These are phyloP conservation scores for Neopestalotiopsis sp. DNA, from an alignment of 2,329 filamentous ascomycete genomes.

Conservation along the genomic window DNA sequence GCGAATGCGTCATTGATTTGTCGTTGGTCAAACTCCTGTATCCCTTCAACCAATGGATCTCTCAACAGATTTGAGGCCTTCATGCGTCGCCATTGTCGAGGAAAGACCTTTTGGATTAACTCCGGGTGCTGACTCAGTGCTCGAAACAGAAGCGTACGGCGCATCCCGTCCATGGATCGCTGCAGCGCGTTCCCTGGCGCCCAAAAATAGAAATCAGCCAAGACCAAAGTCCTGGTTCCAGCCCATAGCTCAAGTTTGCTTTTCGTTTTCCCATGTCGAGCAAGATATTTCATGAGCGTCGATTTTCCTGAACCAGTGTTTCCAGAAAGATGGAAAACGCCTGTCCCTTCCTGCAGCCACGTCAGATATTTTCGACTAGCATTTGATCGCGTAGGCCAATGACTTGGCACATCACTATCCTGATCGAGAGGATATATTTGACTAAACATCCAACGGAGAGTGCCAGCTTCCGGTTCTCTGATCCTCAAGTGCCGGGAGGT, in stretches of 20 bases:
- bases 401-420: too few species aligned
- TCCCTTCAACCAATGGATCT: not conserved
- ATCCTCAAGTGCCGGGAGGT: too few species aligned
- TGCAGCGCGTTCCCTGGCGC: conserved; percentile 15
- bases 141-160: conserved; percentile 16
- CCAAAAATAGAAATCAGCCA: conserved; percentile 22
- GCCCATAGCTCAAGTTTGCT: conserved; percentile 10
- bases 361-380: not conserved
- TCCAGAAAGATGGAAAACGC: conserved; percentile 20
- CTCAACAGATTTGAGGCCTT: not conserved
- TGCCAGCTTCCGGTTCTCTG: too few species aligned
- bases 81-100: not conserved
- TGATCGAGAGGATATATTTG: too few species aligned
- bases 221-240: conserved; percentile 9
- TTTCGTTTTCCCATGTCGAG: not conserved
- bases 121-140: conserved; percentile 16
- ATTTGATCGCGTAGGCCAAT: too few species aligned
- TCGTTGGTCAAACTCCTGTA: not conserved
- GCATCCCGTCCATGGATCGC: conserved; percentile 21
- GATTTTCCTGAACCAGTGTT: conserved; percentile 21
- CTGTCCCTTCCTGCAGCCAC: conserved; percentile 16
- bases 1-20: not conserved
- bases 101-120: not conserved
- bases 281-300: conserved; percentile 24
- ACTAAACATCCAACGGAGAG: too few species aligned